phyloP scores from a whole-genome alignment of 306 rosid genomes.

The Heteromeles arbutifolia region DNA sequence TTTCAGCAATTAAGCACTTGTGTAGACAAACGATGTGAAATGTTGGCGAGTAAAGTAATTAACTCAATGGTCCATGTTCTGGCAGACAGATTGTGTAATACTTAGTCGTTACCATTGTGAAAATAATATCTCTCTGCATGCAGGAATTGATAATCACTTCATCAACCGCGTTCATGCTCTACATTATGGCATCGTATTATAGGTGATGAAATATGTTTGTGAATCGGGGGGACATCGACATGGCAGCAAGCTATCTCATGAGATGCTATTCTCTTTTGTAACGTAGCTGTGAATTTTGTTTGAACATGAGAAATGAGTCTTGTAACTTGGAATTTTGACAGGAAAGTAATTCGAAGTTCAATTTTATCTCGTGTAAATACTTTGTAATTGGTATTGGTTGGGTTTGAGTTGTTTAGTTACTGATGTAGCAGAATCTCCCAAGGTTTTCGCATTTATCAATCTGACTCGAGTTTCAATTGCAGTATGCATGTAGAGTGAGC shows the following conservation, averaged over 20 bases:
- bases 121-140: constrained; percentile 10
- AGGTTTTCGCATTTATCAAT: too few species aligned
- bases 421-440: not conserved
- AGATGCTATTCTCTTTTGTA: not conserved
- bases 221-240: not conserved
- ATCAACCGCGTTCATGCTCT: constrained; percentile 59
- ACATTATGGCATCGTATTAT: constrained; percentile 68
- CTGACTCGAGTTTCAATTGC: not conserved
- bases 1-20: not conserved
- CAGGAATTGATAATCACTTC: constrained; percentile 86
- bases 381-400: not conserved
- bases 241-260: constrained; percentile 14
- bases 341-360: not conserved
- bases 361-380: not conserved
- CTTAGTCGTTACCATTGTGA: not conserved
- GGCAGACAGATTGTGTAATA: not conserved
- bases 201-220: constrained; percentile 41
- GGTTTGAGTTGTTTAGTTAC: not conserved
- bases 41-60: too few species aligned
- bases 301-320: not conserved
- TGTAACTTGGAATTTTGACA: not conserved
- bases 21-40: too few species aligned
- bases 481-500: not conserved
- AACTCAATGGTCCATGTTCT: too few species aligned
- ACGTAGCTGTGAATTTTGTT: constrained; percentile 6